These are phyloP conservation scores for Erucastrum elatum DNA, from an alignment of 345 rosid genomes.

Conservation along the genomic window DNA sequence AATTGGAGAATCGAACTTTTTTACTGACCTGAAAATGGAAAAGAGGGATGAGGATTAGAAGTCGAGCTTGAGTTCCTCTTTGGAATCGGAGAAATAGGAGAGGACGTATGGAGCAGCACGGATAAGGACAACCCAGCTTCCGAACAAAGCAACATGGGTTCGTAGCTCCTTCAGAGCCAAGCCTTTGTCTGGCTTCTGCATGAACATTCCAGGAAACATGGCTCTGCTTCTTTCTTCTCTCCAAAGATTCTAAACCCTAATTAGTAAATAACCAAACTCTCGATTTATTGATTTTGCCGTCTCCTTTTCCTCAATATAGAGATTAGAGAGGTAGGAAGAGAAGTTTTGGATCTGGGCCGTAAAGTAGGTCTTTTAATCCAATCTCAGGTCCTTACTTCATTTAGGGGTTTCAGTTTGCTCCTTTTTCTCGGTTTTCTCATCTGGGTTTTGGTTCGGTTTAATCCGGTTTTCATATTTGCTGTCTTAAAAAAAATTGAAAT, in stretches of 20 bases:
- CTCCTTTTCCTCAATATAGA: not conserved
- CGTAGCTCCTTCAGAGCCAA: conserved; percentile 78
- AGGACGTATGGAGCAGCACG: conserved; percentile 75
- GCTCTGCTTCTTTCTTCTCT: not conserved
- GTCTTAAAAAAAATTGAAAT: not conserved
- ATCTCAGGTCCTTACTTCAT: not conserved
- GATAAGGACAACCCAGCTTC: conserved; percentile 56
- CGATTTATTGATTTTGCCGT: not conserved
- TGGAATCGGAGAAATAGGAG: conserved; percentile 58
- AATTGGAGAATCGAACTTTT: not conserved
- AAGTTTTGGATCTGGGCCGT: not conserved
- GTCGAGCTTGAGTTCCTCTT: conserved; percentile 80
- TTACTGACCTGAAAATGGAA: conserved; percentile 1
- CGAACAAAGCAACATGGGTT: conserved; percentile 60
- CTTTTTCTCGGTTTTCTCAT: not conserved
- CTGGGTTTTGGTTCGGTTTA: not conserved
- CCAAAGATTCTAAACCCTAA: not conserved
- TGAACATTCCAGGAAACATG: conserved; percentile 84
- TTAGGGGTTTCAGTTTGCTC: not conserved
- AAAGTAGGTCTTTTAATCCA: not conserved
- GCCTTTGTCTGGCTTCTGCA: conserved; percentile 78
- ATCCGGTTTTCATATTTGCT: not conserved
- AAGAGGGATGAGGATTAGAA: conserved; percentile 35
- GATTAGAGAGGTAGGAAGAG: not conserved
- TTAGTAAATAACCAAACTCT: not conserved